phyloP scores from a whole-genome alignment of 2,329 filamentous ascomycete genomes.

The Macroventuria anomochaeta region DNA sequence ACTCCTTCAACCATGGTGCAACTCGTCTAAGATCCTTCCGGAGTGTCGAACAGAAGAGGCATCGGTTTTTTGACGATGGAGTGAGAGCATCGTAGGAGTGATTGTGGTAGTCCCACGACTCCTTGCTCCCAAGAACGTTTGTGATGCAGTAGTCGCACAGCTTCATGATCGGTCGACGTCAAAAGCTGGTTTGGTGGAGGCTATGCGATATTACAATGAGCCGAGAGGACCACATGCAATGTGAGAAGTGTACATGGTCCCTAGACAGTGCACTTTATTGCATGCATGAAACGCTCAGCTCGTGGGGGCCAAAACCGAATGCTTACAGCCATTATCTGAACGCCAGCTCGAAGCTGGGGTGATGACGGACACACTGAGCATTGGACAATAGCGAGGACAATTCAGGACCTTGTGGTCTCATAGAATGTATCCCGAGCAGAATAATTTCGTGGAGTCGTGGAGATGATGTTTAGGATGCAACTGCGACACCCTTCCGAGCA shows the following conservation, averaged over 20 bases:
- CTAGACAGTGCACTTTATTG: too few relatives aligned
- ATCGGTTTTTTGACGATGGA: conserved; percentile 6
- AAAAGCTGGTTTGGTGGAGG: background rate
- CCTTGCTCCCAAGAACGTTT: conserved; percentile 8
- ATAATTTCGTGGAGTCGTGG: too few relatives aligned
- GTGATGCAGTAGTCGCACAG: conserved; percentile 13
- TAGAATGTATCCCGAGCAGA: too few relatives aligned
- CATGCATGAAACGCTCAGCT: background rate
- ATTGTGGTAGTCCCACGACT: conserved; percentile 15
- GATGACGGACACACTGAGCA: too few relatives aligned
- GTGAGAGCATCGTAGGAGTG: conserved; percentile 8
- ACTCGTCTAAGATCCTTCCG: conserved; percentile 17
- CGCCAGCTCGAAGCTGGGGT: too few relatives aligned
- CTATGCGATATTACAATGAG: background rate
- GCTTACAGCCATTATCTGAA: background rate
- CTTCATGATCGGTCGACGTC: conserved; percentile 1
- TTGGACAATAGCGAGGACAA: too few relatives aligned
- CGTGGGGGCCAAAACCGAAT: conserved; percentile 2
- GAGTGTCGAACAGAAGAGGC: conserved; percentile 25
- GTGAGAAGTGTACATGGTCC: too few relatives aligned
- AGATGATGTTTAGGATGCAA: background rate
- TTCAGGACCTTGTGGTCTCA: too few relatives aligned
- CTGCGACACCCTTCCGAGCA: background rate
- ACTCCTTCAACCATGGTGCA: conserved; percentile 15
- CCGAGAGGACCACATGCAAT: background rate